Conservation (phyloP, 192 early-diverging fungal genomes). For the Obelidium mucronatum region DNA sequence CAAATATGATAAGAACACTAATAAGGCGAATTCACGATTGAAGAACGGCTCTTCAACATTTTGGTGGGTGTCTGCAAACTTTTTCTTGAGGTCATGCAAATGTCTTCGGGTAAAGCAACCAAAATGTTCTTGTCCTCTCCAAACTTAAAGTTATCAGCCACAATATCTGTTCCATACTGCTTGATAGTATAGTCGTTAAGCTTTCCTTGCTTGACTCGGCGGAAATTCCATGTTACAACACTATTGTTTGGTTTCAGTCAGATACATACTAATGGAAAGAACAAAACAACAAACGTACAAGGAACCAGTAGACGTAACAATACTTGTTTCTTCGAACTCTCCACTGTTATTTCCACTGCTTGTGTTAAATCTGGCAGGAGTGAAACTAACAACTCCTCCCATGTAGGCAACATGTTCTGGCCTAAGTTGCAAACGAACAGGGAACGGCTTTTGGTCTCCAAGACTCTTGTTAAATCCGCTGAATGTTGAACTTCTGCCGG, state of each 20-base stretch:
- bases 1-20: constrained; percentile 16
- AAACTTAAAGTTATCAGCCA: constrained; percentile 91
- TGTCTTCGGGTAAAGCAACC: constrained; percentile 80
- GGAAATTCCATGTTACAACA: constrained; percentile 93
- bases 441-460: constrained; percentile 69
- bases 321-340: constrained; percentile 72
- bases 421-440: constrained; percentile 78
- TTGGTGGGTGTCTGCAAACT: constrained; percentile 67
- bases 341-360: constrained; percentile 1
- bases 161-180: constrained; percentile 80
- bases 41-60: constrained; percentile 58
- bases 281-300: constrained; percentile 41
- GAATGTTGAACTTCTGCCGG: background rate
- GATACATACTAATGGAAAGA: background rate
- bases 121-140: constrained; percentile 85
- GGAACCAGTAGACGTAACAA: constrained; percentile 89
- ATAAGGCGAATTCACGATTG: constrained; percentile 63
- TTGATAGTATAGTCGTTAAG: constrained; percentile 88
- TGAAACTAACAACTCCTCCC: constrained; percentile 74
- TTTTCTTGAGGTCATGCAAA: constrained; percentile 68
- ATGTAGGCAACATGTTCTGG: constrained; percentile 90
- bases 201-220: constrained; percentile 77
- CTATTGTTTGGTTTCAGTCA: too few species aligned
- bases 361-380: constrained; percentile 89
- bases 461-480: constrained; percentile 71